These are phyloP conservation scores for Cenchrus americanus DNA, from an alignment of 176 grass and related monocot species.

Conservation along the genomic window DNA sequence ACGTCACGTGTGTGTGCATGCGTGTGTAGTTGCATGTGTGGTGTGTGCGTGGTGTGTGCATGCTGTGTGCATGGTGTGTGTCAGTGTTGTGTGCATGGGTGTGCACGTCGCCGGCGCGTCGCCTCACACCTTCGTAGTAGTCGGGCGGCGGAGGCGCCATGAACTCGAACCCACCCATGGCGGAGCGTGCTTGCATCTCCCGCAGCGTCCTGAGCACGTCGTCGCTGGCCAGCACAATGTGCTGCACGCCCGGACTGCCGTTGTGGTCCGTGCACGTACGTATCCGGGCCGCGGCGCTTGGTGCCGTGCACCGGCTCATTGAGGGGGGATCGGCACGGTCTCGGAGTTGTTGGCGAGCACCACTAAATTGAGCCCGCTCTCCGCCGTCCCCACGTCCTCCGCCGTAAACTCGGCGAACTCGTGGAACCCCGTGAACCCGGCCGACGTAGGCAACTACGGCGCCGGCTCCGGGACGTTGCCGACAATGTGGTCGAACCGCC, in stretches of 20 bases:
- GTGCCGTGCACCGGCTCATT: slow-evolving; percentile 98
- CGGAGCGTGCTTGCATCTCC: slow-evolving; percentile 51
- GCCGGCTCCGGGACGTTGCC: slow-evolving; percentile 81
- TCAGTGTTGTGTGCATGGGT: too few relatives aligned
- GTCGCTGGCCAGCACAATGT: slow-evolving; percentile 75
- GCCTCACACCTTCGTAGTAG: slow-evolving; percentile 82
- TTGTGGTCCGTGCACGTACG: slow-evolving; percentile 93
- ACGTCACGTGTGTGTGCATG: too few relatives aligned
- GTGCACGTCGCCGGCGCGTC: slow-evolving; percentile 70
- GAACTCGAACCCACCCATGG: slow-evolving; percentile 75
- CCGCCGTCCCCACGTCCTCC: slow-evolving; percentile 80
- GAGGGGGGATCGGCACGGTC: slow-evolving; percentile 71
- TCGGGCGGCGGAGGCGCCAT: slow-evolving; percentile 55
- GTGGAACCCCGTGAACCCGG: slow-evolving; percentile 82
- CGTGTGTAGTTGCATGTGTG: too few relatives aligned
- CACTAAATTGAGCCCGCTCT: slow-evolving; percentile 92
- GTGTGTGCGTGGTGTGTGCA: too few relatives aligned
- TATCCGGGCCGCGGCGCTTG: slow-evolving; percentile 93
- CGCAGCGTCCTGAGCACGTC: slow-evolving; percentile 79
- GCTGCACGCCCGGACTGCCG: slow-evolving; percentile 82
- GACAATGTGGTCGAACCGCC: slow-evolving; percentile 79
- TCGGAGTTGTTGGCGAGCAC: slow-evolving; percentile 94
- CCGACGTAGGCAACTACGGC: slow-evolving; percentile 52
- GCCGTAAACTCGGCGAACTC: slow-evolving; percentile 95
- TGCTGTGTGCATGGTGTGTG: too few relatives aligned